Base-by-base conservation (phyloP, 177 flowering plant genomes). In the Telopea speciosissima region DNA sequence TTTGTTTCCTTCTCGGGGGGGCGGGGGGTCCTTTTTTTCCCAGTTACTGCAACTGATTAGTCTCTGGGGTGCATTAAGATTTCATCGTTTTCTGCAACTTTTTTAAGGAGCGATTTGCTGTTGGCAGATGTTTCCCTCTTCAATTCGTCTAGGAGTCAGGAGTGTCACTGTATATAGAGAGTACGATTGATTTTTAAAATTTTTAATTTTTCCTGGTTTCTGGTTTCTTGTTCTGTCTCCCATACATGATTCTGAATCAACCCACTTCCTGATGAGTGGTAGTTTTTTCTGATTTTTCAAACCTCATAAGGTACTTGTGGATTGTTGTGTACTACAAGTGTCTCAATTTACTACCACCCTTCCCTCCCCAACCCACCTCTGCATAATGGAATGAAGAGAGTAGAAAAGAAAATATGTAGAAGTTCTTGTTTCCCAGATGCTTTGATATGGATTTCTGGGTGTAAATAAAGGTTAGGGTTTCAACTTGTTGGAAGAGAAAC, bases 41-140 rank as follows among this genome's bases (percentile, higher is more conserved):
- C n/a, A 19, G n/a, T 58, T 58, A 19, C n/a, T 19, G 19, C n/a
- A 21, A 19, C 23, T 58, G 9, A n/a, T 58, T 58, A n/a, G 22
- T 58, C n/a, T 21, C 24, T 68, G 97, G 97, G 0, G 86, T n/a
- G 8, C 1, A n/a, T 3, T 21, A 21, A n/a, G 10, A 17, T 58
- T 58, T 58, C n/a, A 7, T 58, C 61, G 22, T n/a, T 58, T 58
- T 12, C n/a, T 52, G 58, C 17, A 58, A 58, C 61, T 58, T 5
- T 58, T 19, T 21, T 5, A 3, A 19, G 23, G 23, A 58, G n/a
- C 16, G 19, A 54, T 54, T 54, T 54, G 1, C 14, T 9, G 10
- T 44, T 44, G 49, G 21, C 59, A 54, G 59, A 5, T 5, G 19
- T 13, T 17, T 54, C 19, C 1, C n/a, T n/a, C 5, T n/a, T n/a